These are phyloP conservation scores for Casuarina glauca DNA, from an alignment of 306 rosid species.

Conservation along the genomic window DNA sequence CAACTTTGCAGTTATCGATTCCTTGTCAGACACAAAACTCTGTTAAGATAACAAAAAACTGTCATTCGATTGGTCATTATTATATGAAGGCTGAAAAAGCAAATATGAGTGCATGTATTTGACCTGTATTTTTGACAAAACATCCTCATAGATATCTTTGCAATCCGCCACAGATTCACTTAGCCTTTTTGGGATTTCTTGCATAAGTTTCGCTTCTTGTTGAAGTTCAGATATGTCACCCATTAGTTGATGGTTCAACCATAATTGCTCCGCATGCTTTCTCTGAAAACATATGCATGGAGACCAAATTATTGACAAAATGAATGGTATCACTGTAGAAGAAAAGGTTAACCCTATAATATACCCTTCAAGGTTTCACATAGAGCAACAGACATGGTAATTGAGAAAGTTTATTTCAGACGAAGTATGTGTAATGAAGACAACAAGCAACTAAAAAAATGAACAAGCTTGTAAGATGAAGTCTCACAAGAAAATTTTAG, in stretches of 20 bases:
- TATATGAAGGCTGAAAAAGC: slow-evolving; percentile 20
- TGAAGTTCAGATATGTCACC: slow-evolving; percentile 45
- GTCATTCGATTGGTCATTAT: slow-evolving; percentile 20
- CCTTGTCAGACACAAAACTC: slow-evolving; percentile 50
- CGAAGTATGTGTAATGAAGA: background rate
- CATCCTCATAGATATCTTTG: slow-evolving; percentile 62
- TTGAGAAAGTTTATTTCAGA: background rate
- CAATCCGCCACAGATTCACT: slow-evolving; percentile 53
- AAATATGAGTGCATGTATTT: slow-evolving; percentile 20
- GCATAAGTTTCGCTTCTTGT: slow-evolving; percentile 50
- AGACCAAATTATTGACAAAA: background rate
- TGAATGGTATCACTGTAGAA: background rate
- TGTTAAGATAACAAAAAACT: slow-evolving; percentile 33
- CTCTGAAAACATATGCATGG: slow-evolving; percentile 43
- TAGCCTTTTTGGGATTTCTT: slow-evolving; percentile 51
- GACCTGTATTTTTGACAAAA: slow-evolving; percentile 67
- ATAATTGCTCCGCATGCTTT: slow-evolving; percentile 56
- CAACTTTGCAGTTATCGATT: slow-evolving; percentile 47
- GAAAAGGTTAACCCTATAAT: background rate
- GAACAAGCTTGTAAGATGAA: background rate
- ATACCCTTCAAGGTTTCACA: background rate
- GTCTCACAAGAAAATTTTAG: background rate
- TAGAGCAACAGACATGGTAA: background rate
- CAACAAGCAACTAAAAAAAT: background rate
- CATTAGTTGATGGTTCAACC: slow-evolving; percentile 42